Evolutionary conservation across 768 basidiomycete species (phyloP), one percentile per base, ranked within the genome.

Genomic region (Panaeolus cyanescens): DNA sequence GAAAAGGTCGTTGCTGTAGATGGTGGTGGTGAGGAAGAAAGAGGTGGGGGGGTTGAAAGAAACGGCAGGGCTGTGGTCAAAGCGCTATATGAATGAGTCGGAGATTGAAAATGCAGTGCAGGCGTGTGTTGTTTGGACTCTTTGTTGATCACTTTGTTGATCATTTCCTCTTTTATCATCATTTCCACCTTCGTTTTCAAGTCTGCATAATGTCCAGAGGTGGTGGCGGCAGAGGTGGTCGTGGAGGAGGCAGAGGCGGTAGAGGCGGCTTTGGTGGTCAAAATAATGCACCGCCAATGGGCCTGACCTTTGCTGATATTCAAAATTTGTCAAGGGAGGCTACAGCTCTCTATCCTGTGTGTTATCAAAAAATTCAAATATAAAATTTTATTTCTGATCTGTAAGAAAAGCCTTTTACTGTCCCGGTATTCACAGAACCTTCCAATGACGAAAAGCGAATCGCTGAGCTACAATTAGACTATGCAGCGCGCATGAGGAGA

Each of bases 281-380:
- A 55, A 69, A 71, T 62, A 73, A 61, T 72, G 79, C 83, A 34
- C 87, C 86, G 2, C 90, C 91, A 0, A 91, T 92, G 87, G 92
- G 93, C 19, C 82, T 94, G 31, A 87, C 88, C 5, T 91, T 90
- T 70, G 84, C 88, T 40, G 92, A 95, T 71, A 80, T 95, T 56
- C 90, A 92, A 71, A 81, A 85, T 54, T 75, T 93, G 69, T 89
- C 90, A 17, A 80, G 89, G 60, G 93, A 93, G 72, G 88, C 81
- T 59, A 88, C 89, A 37, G 86, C 86, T 30, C 76, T 93, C 71
- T 95, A 93, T 78, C 93, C 93, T 54, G 92, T 93, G 81, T 76
- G 91, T 75, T 71, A 62, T 64, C 25, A 25, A 39, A 10, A 50
- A 28, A 25, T 66, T 64, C 62, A 58, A 61, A 62, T 62, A 59